phyloP scores from a whole-genome alignment of 2,329 filamentous ascomycete species.

The Atkinsonella hypoxylon region DNA sequence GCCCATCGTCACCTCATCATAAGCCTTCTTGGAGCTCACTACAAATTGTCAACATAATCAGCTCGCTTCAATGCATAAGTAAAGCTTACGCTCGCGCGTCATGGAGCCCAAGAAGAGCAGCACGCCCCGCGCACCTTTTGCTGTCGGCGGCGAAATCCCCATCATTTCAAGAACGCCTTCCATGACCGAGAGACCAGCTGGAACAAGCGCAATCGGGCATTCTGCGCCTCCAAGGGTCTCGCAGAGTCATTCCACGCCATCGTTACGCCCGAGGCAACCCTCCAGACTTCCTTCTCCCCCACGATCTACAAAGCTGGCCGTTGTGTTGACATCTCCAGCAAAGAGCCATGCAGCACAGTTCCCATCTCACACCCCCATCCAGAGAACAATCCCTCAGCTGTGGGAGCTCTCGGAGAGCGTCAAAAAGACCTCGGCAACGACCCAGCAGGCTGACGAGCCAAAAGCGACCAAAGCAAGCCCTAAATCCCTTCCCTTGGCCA shows the following conservation, averaged over 20 bases:
- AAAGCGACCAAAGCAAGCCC: background rate
- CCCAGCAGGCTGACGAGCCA: background rate
- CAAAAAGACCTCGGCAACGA: background rate
- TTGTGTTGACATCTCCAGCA: background rate
- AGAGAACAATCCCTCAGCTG: background rate
- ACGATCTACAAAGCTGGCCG: background rate
- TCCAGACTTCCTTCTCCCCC: background rate
- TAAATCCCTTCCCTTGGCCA: background rate
- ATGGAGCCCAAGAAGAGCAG: background rate
- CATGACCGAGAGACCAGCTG: background rate
- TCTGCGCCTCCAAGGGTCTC: background rate
- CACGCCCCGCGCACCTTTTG: background rate
- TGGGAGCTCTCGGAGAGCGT: background rate
- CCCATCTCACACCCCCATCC: background rate
- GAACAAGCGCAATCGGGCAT: background rate
- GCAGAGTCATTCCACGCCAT: background rate
- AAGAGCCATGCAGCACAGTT: background rate
- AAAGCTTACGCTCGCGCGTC: background rate
- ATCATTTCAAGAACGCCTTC: background rate
- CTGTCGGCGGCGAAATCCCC: background rate
- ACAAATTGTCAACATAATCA: background rate
- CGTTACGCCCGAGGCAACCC: background rate
- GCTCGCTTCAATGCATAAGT: background rate
- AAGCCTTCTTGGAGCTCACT: background rate
- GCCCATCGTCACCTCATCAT: background rate